Conservation (phyloP, 2,329 filamentous ascomycete genomes). For the Dothistroma septosporum region DNA sequence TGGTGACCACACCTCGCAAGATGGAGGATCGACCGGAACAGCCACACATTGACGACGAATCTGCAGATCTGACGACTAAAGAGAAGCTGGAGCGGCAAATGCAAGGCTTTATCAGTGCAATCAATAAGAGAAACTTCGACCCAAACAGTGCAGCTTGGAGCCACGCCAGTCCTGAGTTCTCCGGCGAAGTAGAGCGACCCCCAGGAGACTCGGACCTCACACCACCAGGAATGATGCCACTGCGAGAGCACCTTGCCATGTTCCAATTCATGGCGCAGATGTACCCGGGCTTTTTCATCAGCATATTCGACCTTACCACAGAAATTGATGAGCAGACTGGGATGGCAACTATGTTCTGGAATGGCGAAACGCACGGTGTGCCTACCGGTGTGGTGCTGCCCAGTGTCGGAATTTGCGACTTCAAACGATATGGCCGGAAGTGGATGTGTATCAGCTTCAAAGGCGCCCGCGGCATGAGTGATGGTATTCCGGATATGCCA, state of each 20-base stretch:
- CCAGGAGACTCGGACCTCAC: constrained; percentile 3
- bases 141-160: constrained; percentile 4
- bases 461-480: constrained; percentile 4
- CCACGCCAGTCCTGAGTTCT: constrained; percentile 1
- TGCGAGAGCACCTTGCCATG: constrained; percentile 10
- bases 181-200: constrained; percentile 2
- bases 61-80: background rate
- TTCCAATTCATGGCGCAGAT: constrained; percentile 1
- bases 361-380: constrained; percentile 6
- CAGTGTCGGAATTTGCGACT: constrained; percentile 10
- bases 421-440: constrained; percentile 3
- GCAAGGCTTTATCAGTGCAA: constrained; percentile 8
- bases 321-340: constrained; percentile 10
- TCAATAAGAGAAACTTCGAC: constrained; percentile 13
- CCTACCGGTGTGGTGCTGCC: constrained; percentile 3
- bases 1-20: background rate
- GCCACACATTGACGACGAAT: background rate
- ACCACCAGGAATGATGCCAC: constrained; percentile 1
- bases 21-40: background rate
- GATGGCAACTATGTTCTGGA: constrained; percentile 10
- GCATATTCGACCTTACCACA: constrained; percentile 8
- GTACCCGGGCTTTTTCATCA: background rate
- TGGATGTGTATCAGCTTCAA: constrained; percentile 11
- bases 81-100: background rate
- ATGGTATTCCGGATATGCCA: constrained; percentile 2